Evolutionary conservation across 2,329 filamentous ascomycete species (phyloP), one percentile per base, ranked within the genome.

Genomic region (Zasmidium citrigriseum): DNA sequence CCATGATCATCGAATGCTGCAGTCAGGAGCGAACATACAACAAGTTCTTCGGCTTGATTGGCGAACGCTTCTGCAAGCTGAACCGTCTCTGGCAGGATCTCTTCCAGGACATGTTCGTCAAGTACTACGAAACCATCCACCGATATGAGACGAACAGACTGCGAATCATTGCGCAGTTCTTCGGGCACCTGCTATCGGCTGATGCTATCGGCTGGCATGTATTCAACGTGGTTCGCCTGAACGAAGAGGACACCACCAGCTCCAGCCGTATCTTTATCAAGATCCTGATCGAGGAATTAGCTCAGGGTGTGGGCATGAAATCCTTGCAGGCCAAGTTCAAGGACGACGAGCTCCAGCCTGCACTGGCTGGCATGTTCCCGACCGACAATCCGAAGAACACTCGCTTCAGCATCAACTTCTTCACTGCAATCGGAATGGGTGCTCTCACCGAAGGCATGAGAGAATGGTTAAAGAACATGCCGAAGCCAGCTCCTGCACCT

Each of bases 181-280:
- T 98, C 69, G 93, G 92, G 11, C 92, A 98, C 72, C 83, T 98
- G 71, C 83, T 99, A 52, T 88, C 90, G 48, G 90, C 88, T 10
- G 92, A 97, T 70, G 91, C 91, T 20, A 88, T 99, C 58, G 90
- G 90, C 58, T 98, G 95, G 95, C 91, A 98, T 70, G 89, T 91
- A 21, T 76, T 99, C 48, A 90, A 88, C 0, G 83, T 88, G 55
- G 86, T 99, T 61, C 93, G 93, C 72, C 79, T 99, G 52, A 99
- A 95, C 71, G 93, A 99, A 74, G 93, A 98, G 58, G 95, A 99
- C 70, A 99, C 95, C 0, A 99, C 93, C 0, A 93, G 92, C 1
- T 95, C 91, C 62, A 96, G 91, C 67, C 91, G 95, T 80, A 98
- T 99, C 74, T 99, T 98, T 72, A 90, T 99, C 81, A 98, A 97